Base-by-base conservation (phyloP, 768 basidiomycete species). In the Flagelloscypha sp. region DNA sequence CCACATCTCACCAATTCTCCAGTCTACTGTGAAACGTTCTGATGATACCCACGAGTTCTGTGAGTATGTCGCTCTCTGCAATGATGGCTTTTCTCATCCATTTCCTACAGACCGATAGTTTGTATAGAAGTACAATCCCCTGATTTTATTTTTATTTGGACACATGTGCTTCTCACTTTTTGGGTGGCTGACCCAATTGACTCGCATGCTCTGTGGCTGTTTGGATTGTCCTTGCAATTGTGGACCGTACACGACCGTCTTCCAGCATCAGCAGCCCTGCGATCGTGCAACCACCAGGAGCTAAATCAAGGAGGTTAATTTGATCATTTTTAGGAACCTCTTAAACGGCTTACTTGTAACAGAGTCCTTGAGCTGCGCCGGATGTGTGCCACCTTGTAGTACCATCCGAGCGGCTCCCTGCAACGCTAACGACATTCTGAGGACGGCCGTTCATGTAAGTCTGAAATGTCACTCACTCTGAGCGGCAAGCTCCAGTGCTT, bases 31-130 rank as follows among this genome's bases (percentile, higher is more conserved):
- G 76, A 98, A 97, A 70, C 76, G 86, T 49, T 75, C 77, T 27
- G 89, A 98, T 65, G 94, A 98, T 52, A 97, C 90, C 19, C 85
- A 86, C 62, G 94, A 95, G 45, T 99, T 99, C 59, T 99, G 92
- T 80, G 50, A 54, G 78, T 84, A 49, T 45, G 68, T 56, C 11
- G 23, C 33, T 25, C 27, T 30, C 15, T 18, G n/a, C n/a, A n/a
- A 25, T n/a, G 27, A 16, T 20, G 24, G 17, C 30, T 19, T 30
- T 33, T 16, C 35, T 10, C 13, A 30, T 27, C 9, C 24, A 37
- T 3, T 1, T 28, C 19, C 16, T 51, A 7, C 47, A 71, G 68
- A 70, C 40, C 69, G 68, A 49, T 60, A 42, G 53, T 64, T n/a
- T n/a, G n/a, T n/a, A n/a, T 18, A 42, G 37, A 30, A n/a, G n/a